phyloP scores from a whole-genome alignment of 169 alveolate species.

The Plasmodium chabaudi region DNA sequence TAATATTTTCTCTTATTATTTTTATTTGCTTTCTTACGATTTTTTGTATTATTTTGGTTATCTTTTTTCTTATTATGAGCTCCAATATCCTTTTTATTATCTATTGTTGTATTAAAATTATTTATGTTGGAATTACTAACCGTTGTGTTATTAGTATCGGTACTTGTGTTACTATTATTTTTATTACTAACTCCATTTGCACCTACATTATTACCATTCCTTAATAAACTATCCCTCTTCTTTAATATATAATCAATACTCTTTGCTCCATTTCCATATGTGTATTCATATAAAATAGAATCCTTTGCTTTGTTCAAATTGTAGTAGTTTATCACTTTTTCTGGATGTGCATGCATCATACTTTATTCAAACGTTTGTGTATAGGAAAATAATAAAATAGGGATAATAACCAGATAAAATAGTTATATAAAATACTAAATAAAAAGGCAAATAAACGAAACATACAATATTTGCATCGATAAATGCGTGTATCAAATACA shows the following conservation, averaged over 20 bases:
- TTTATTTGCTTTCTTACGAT: neutral
- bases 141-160: no score
- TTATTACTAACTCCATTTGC: neutral
- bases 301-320: neutral
- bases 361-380: neutral
- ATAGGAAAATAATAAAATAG: no score
- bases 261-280: neutral
- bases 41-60: neutral
- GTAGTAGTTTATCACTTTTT: conserved; percentile 9
- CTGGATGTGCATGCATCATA: conserved; percentile 10
- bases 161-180: neutral
- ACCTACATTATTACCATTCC: neutral
- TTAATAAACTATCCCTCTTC: neutral
- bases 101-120: no score
- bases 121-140: no score
- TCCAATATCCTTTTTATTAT: neutral
- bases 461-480: no score
- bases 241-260: conserved; percentile 10
- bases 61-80: neutral
- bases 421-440: neutral
- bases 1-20: neutral
- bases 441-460: neutral
- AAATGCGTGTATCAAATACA: no score
- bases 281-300: conserved; percentile 1
- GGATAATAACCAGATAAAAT: no score